Evolutionary conservation across 768 basidiomycete genomes (phyloP).

Genomic region (Hygrophorus russula): DNA sequence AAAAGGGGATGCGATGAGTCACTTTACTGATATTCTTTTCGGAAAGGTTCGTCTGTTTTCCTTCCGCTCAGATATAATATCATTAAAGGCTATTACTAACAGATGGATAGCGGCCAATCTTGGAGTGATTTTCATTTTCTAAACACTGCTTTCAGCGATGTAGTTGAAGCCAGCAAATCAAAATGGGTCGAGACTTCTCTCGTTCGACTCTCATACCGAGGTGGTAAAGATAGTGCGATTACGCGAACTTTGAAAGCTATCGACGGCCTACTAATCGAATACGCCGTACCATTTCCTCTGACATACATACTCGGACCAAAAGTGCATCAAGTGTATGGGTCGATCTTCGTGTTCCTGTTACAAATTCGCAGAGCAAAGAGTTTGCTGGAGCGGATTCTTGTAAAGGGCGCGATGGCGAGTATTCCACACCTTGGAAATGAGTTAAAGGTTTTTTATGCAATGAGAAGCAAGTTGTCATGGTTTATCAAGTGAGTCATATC

Average conservation of each 20-base stretch:
- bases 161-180: constrained; percentile 38
- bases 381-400: constrained; percentile 57
- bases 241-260: constrained; percentile 50
- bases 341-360: constrained; percentile 60
- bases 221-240: constrained; percentile 35
- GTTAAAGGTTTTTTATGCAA: constrained; percentile 63
- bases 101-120: constrained; percentile 66
- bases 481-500: constrained; percentile 56
- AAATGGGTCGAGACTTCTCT: constrained; percentile 58
- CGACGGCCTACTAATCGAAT: constrained; percentile 63
- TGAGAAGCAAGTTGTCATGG: constrained; percentile 73
- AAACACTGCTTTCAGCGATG: constrained; percentile 65
- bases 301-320: constrained; percentile 63
- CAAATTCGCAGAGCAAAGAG: constrained; percentile 67
- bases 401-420: constrained; percentile 35
- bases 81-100: neutral
- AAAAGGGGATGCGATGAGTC: constrained; percentile 64
- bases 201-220: constrained; percentile 61
- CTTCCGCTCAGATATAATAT: neutral
- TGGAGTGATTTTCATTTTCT: constrained; percentile 83
- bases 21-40: constrained; percentile 66
- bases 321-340: constrained; percentile 45
- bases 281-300: constrained; percentile 71
- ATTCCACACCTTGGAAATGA: constrained; percentile 27
- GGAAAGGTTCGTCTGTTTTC: constrained; percentile 38